Conservation (phyloP, 2,329 filamentous ascomycete genomes). For the Phialophora chinensis region DNA sequence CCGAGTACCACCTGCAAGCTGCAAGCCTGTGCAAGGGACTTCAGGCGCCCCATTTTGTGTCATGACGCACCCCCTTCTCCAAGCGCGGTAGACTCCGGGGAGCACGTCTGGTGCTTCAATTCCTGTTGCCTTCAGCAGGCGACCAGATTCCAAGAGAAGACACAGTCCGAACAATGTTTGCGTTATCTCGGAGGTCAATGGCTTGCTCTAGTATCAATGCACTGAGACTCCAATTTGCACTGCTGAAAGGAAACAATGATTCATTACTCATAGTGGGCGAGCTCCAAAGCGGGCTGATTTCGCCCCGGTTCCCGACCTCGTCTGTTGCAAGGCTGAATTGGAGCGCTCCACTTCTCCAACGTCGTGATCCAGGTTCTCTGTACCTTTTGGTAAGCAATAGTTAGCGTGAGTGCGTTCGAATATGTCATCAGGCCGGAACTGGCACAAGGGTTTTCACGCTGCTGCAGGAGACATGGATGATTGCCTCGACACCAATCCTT, state of each 20-base stretch:
- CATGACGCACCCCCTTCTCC: conserved; percentile 5
- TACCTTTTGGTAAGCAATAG: conserved; percentile 31
- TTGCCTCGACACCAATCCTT: neutral
- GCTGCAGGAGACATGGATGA: neutral
- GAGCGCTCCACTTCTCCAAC: neutral
- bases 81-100: neutral
- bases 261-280: neutral
- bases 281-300: conserved; percentile 14
- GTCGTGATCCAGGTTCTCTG: neutral
- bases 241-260: neutral
- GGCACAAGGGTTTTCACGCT: neutral
- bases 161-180: neutral
- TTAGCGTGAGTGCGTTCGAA: conserved; percentile 17
- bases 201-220: neutral
- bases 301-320: neutral
- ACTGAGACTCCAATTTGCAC: neutral
- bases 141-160: neutral
- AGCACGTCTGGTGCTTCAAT: neutral
- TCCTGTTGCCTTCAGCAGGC: neutral
- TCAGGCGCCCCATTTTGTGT: conserved; percentile 23
- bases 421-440: conserved; percentile 20
- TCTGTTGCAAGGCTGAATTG: conserved; percentile 15
- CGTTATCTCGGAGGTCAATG: neutral
- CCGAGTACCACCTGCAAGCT: neutral
- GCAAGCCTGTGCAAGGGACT: conserved; percentile 13